Conservation (phyloP, 345 rosid genomes). For the Turnera subulata region DNA sequence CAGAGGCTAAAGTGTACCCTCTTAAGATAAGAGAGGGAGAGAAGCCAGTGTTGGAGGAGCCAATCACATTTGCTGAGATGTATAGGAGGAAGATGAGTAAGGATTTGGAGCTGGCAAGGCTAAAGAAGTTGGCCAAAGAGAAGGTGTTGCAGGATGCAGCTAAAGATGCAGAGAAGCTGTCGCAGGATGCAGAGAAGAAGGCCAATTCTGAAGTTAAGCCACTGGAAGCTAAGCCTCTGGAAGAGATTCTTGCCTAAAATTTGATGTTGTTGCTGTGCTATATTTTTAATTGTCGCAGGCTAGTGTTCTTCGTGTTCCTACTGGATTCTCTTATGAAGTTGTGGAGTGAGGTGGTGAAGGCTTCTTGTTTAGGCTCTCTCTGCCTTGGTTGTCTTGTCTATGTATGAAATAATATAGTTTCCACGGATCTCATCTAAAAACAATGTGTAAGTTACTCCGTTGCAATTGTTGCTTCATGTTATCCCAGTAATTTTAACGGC, state of each 20-base stretch:
- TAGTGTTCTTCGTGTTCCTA: not conserved
- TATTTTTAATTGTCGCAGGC: accelerated
- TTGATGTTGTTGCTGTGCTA: too few relatives aligned
- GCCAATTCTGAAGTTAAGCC: slow-evolving; percentile 14
- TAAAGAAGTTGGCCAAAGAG: slow-evolving; percentile 24
- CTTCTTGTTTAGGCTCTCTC: too few relatives aligned
- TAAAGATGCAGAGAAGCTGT: slow-evolving; percentile 18
- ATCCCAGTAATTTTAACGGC: too few relatives aligned
- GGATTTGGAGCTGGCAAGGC: slow-evolving; percentile 23
- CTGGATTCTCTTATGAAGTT: not conserved
- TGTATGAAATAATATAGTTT: too few relatives aligned
- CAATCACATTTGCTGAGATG: slow-evolving; percentile 31
- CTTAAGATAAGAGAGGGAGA: slow-evolving; percentile 24
- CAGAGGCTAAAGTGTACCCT: slow-evolving; percentile 28
- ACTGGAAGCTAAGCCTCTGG: slow-evolving; percentile 17
- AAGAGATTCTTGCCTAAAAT: slow-evolving; percentile 19
- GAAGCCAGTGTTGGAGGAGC: slow-evolving; percentile 20
- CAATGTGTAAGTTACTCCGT: too few relatives aligned
- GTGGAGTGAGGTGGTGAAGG: too few relatives aligned
- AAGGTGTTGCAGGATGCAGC: slow-evolving; percentile 10
- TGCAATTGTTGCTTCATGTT: too few relatives aligned
- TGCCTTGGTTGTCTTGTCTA: not conserved
- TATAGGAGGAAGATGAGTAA: slow-evolving; percentile 34
- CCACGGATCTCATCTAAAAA: too few relatives aligned
- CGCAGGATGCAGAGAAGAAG: slow-evolving; percentile 11